phyloP scores from a whole-genome alignment of 1,139 yeast genomes.

The Lodderomyces theae region DNA sequence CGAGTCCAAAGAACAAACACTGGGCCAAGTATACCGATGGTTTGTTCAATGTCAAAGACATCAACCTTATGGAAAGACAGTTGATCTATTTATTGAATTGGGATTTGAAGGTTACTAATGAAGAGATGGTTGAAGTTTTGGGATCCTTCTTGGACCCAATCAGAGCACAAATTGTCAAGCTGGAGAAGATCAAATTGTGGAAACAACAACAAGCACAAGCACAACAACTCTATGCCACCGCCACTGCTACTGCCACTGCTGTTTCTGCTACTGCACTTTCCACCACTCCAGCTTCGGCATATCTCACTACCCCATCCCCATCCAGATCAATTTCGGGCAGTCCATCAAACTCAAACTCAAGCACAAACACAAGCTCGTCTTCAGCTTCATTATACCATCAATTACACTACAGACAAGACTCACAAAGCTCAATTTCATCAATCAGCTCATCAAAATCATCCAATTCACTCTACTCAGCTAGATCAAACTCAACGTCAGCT shows the following conservation, averaged over 20 bases:
- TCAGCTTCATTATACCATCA: conserved; percentile 6
- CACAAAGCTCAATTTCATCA: conserved; percentile 22
- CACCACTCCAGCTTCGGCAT: conserved; percentile 1
- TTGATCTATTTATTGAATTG: conserved; percentile 64
- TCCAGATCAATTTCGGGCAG: conserved; percentile 12
- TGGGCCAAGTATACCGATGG: conserved; percentile 81
- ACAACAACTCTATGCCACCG: conserved; percentile 8
- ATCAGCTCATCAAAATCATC: conserved; percentile 23
- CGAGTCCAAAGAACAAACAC: conserved; percentile 71
- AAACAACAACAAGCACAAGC: conserved; percentile 5
- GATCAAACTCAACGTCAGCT: conserved; percentile 13
- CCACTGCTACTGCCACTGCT: neutral
- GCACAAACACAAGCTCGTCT: conserved; percentile 2
- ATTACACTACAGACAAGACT: conserved; percentile 30
- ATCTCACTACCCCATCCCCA: conserved; percentile 11
- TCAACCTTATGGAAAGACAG: conserved; percentile 80
- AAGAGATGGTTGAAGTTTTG: conserved; percentile 50
- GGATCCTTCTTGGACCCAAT: conserved; percentile 61
- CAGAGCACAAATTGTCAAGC: conserved; percentile 50
- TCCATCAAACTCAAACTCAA: conserved; percentile 3
- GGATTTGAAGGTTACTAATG: conserved; percentile 59
- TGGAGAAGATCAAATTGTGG: conserved; percentile 31
- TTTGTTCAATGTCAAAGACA: conserved; percentile 61
- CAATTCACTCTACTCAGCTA: conserved; percentile 16
- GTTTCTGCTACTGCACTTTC: neutral